A percentile compares a stretch with the other conserved stretches of the same genome.
phyloP scores from a whole-genome alignment of 306 rosid genomes.

The Lathyrus tuberosus region DNA sequence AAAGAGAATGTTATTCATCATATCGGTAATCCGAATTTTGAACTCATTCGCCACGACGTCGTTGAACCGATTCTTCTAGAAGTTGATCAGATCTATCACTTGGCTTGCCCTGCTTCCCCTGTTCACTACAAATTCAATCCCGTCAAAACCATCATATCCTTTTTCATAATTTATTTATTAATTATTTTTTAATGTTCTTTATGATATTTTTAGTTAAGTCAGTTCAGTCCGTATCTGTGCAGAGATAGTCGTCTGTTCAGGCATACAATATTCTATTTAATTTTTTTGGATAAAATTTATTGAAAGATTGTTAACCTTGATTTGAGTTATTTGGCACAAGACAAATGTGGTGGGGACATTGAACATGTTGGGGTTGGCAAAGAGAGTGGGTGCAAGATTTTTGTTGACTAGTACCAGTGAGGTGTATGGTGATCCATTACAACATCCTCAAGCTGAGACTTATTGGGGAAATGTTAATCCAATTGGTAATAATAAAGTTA shows the following conservation, averaged over 20 bases:
- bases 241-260: too few species aligned
- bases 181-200: too few species aligned
- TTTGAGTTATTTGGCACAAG: slow-evolving; percentile 57
- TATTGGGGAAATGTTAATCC: slow-evolving; percentile 99
- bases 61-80: slow-evolving; percentile 83
- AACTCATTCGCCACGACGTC: slow-evolving; percentile 91
- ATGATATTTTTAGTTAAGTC: too few species aligned
- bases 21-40: slow-evolving; percentile 77
- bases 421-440: slow-evolving; percentile 94
- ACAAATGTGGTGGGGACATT: slow-evolving; percentile 94
- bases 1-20: slow-evolving; percentile 78
- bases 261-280: too few species aligned
- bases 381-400: slow-evolving; percentile 84
- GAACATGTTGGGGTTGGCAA: slow-evolving; percentile 89
- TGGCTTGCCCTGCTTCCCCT: slow-evolving; percentile 97
- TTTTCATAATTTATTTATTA: background rate
- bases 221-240: too few species aligned
- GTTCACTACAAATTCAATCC: slow-evolving; percentile 97
- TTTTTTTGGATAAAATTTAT: background rate
- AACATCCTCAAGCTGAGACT: slow-evolving; percentile 88
- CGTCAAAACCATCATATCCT: slow-evolving; percentile 96
- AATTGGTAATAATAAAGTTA: slow-evolving; percentile 52
- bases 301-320: slow-evolving; percentile 50
- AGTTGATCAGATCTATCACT: slow-evolving; percentile 93
- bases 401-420: slow-evolving; percentile 92